phyloP scores from a whole-genome alignment of 108 stramenopile genomes.

The Heterococcus sp. region DNA sequence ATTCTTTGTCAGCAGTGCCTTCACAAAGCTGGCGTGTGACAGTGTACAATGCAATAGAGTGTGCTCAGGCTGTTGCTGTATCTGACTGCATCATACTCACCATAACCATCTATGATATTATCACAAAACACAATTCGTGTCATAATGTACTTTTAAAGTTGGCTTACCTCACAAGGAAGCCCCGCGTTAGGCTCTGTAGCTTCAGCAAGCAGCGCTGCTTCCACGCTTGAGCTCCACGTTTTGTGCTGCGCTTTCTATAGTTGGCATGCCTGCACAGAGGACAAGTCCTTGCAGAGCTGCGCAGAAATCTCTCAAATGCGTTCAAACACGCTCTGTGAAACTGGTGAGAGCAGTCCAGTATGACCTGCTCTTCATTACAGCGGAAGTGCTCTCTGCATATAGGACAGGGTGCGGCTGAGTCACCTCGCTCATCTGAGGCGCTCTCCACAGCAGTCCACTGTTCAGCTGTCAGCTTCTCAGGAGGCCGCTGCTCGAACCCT shows the following conservation, averaged over 20 bases:
- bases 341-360: slow-evolving; percentile 34
- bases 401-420: not conserved
- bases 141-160: too few species aligned
- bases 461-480: not conserved
- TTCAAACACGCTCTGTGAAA: slow-evolving; percentile 26
- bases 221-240: slow-evolving; percentile 31
- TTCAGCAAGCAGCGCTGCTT: slow-evolving; percentile 10
- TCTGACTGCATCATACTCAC: too few species aligned
- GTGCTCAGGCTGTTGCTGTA: too few species aligned
- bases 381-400: not conserved
- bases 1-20: too few species aligned
- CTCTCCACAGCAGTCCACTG: not conserved
- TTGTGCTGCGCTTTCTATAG: slow-evolving; percentile 22
- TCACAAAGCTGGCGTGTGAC: too few species aligned
- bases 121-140: too few species aligned
- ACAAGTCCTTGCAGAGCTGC: slow-evolving; percentile 3
- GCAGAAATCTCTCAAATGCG: slow-evolving; percentile 27
- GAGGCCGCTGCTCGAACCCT: not conserved
- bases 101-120: too few species aligned
- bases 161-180: too few species aligned
- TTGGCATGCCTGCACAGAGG: slow-evolving; percentile 27
- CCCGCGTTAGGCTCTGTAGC: too few species aligned
- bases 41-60: too few species aligned
- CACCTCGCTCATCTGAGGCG: not conserved
- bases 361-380: slow-evolving; percentile 2